Evolutionary conservation across 2,329 filamentous ascomycete species (phyloP).

Genomic region (Cercospora nicotianae): DNA sequence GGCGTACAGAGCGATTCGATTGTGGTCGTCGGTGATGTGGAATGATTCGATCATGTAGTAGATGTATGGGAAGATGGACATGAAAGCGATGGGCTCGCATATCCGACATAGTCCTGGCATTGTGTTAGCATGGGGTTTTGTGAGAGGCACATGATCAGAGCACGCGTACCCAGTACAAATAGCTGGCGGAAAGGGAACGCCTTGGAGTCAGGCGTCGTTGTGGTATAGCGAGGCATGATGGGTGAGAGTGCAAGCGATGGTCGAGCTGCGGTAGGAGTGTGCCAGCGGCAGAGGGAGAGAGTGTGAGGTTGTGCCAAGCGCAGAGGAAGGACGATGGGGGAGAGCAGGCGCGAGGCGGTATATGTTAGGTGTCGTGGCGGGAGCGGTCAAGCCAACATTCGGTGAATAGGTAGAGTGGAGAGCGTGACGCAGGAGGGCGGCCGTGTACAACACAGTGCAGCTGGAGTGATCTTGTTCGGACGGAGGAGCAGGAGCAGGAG

Average conservation of each 20-base stretch:
- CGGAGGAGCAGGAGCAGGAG: not conserved
- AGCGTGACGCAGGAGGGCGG: conserved; percentile 14
- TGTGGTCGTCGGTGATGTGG: conserved; percentile 73
- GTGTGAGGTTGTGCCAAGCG: conserved; percentile 13
- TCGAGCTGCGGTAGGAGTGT: not conserved
- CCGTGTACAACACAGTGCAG: not conserved
- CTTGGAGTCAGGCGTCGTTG: conserved; percentile 30
- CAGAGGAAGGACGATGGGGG: not conserved
- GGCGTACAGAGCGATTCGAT: conserved; percentile 84
- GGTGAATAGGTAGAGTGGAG: conserved; percentile 15
- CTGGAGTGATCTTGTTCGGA: not conserved
- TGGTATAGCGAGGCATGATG: conserved; percentile 23
- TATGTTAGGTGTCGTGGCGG: conserved; percentile 14
- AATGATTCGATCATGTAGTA: conserved; percentile 98
- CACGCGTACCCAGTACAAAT: conserved; percentile 53
- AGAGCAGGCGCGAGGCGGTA: conserved; percentile 16
- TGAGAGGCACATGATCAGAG: not conserved
- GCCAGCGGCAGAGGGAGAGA: conserved; percentile 1
- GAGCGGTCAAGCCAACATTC: conserved; percentile 21
- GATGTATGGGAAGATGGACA: conserved; percentile 98
- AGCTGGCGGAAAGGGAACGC: conserved; percentile 61
- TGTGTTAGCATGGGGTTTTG: not conserved
- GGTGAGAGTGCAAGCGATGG: conserved; percentile 1
- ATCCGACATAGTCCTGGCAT: conserved; percentile 71
- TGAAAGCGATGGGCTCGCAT: conserved; percentile 98